Percentiles rank a stretch among this genome's conserved stretches.
Evolutionary conservation across 1,139 yeast species (phyloP).

Genomic region (Geotrichum klebahnii): DNA sequence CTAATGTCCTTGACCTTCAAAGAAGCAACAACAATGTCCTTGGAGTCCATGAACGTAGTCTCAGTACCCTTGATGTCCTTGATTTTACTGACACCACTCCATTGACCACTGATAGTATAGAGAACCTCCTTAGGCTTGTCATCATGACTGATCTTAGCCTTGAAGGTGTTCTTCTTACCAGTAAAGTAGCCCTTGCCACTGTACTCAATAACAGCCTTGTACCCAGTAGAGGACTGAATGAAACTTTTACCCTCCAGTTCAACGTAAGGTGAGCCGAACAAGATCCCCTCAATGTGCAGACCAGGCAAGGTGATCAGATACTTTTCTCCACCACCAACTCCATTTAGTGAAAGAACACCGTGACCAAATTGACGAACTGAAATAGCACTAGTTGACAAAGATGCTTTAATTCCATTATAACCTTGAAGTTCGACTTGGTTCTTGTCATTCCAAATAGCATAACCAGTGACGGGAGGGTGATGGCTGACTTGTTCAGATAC

Average conservation of each 20-base stretch:
- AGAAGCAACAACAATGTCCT: conserved; percentile 47
- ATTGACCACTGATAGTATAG: conserved; percentile 81
- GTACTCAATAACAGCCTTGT: conserved; percentile 67
- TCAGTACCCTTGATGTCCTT: conserved; percentile 37
- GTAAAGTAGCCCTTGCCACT: conserved; percentile 91
- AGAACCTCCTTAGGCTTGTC: conserved; percentile 58
- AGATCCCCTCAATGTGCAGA: conserved; percentile 89
- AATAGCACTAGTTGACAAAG: conserved; percentile 71
- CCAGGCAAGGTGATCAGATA: conserved; percentile 88
- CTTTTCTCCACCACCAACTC: conserved; percentile 52
- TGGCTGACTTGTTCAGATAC: conserved; percentile 90
- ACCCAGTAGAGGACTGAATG: conserved; percentile 79
- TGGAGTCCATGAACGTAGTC: conserved; percentile 69
- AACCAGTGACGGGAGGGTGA: conserved; percentile 94
- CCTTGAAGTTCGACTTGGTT: conserved; percentile 73
- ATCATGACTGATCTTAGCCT: conserved; percentile 69
- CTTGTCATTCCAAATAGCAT: conserved; percentile 67
- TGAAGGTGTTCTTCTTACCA: conserved; percentile 92
- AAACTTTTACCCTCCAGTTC: conserved; percentile 74
- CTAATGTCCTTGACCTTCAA: conserved; percentile 74
- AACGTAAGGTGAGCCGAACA: conserved; percentile 85
- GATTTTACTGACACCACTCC: conserved; percentile 72
- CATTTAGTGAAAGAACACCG: conserved; percentile 62
- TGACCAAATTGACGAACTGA: conserved; percentile 91
- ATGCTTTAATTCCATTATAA: conserved; percentile 81